Evolutionary conservation across 345 rosid genomes (phyloP), one percentile per base, ranked within the genome.

Genomic region (Erysimum cheiranthoides): DNA sequence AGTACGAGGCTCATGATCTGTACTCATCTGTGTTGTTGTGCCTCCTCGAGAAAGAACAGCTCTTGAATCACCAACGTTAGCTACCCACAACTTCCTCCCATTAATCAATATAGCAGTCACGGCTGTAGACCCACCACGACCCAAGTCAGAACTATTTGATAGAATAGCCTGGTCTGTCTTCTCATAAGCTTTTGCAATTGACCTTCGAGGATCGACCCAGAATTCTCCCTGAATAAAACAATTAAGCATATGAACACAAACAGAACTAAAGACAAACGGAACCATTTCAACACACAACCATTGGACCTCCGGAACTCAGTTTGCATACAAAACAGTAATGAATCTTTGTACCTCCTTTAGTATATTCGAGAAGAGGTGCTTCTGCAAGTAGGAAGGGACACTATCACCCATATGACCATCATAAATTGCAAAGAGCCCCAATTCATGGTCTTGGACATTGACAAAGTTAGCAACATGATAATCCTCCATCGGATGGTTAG

Each of bases 401-500:
- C 60, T 70, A 70, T 84, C 82, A 78, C 96, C 96, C 85, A 88
- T 78, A 78, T 90, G 96, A 60, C 96, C 96, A 76, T 90, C 96
- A 40, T 83, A 90, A 61, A 90, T 85, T 10, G 96, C 96, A 47
- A 90, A 90, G 0, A 90, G 78, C 46, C 96, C 96, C 28, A 90
- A 71, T 49, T 90, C 93, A 25, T 84, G 90, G 30, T 52, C 90
- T 70, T 88, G 77, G 62, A 75, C 53, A 57, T 84, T 85, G 78
- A 81, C 31, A 56, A 88, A 88, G 80, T 90, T 85, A 6, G 96
- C 90, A 5, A 88, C 93, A 73, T 86, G 90, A 78, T 80, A 90
- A 80, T 90, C 96, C 70, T 90, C 96, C 96, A 90, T 90, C 2
- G 96, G 96, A 75, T 90, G 96, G 72, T 80, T 90, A 60, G 96